Base-by-base conservation (phyloP, 2,329 filamentous ascomycete species). In the Monosporascus sp. region DNA sequence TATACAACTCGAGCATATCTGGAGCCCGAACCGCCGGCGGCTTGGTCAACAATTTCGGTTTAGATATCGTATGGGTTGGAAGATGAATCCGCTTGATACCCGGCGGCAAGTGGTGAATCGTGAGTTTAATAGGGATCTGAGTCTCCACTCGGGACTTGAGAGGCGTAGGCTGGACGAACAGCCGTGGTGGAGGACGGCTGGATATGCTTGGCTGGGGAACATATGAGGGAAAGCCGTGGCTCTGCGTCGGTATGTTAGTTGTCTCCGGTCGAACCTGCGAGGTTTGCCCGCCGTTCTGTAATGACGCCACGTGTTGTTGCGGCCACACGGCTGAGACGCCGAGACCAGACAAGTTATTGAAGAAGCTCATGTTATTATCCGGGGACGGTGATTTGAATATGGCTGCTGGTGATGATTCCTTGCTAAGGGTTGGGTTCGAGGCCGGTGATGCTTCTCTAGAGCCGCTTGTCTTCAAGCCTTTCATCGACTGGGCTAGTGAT, bases 141-240 rank as follows among this genome's bases (percentile, higher is more conserved):
- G 94, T 97, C 74, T 99, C 94, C 18, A 97, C 94, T 22, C 94
- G 85, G 17, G 92, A 96, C 71, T 97, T 97, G 52, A 83, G 68
- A 5, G 87, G 87, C 3, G 83, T 88, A 5, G 84, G 83, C 57
- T 85, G 78, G 44, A 89, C 82, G 14, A 78, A 80, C 39, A 89
- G 68, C 49, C 72, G 71, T 49, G 70, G 78, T 18, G 59, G 58
- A 31, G 52, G 54, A 18, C 27, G 31, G 14, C 56, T 52, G 39
- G 54, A 49, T 17, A 57, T 46, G 37, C 39, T 52, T 22, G 52
- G 47, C 18, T 57, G 54, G 20, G 57, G 56, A 17, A 58, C 52
- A 39, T 57, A 58, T 8, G 58, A 47, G 14, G 60, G 53, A n/a
- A 58, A 51, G 18, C 52, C 55, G 47, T 63, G 58, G 18, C 51